Evolutionary conservation across 1,284 basidiomycete species (phyloP).

Genomic region (Mycocalia duriaeana): DNA sequence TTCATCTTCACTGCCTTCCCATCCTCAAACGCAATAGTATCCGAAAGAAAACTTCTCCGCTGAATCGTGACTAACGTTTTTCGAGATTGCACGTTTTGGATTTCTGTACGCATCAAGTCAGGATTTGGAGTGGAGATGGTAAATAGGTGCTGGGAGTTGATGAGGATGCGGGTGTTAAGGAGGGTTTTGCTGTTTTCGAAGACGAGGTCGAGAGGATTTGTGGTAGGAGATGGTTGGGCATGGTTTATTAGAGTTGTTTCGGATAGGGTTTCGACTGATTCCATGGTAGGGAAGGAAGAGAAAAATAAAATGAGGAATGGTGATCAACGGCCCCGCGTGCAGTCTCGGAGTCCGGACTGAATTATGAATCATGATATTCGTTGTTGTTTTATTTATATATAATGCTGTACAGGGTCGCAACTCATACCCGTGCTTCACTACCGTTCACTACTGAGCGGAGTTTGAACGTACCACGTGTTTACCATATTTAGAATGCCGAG

Average conservation of each 20-base stretch:
- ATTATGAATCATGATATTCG: no score
- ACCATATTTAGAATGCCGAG: no score
- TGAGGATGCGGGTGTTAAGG: slow-evolving; percentile 15
- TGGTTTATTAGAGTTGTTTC: slow-evolving; percentile 14
- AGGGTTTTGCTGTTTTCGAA: slow-evolving; percentile 17
- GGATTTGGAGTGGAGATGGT: slow-evolving; percentile 15
- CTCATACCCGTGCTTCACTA: no score
- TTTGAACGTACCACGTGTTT: no score
- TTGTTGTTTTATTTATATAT: no score
- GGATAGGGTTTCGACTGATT: no score
- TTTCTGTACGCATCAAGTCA: slow-evolving; percentile 12
- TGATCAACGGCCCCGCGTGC: no score
- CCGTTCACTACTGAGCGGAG: no score
- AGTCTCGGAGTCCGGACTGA: no score
- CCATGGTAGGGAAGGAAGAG: slow-evolving; percentile 7
- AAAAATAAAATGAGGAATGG: no score
- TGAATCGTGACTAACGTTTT: slow-evolving; percentile 14
- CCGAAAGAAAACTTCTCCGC: slow-evolving; percentile 11
- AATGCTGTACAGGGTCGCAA: no score
- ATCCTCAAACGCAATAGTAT: slow-evolving; percentile 17
- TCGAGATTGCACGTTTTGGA: slow-evolving; percentile 13
- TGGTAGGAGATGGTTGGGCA: no score
- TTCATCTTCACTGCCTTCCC: slow-evolving; percentile 14
- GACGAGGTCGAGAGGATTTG: slow-evolving; percentile 7
- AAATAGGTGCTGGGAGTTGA: slow-evolving; percentile 12